These are phyloP conservation scores for Eragrostis nindensis DNA, from an alignment of 176 grass and related monocot genomes.

Conservation along the genomic window DNA sequence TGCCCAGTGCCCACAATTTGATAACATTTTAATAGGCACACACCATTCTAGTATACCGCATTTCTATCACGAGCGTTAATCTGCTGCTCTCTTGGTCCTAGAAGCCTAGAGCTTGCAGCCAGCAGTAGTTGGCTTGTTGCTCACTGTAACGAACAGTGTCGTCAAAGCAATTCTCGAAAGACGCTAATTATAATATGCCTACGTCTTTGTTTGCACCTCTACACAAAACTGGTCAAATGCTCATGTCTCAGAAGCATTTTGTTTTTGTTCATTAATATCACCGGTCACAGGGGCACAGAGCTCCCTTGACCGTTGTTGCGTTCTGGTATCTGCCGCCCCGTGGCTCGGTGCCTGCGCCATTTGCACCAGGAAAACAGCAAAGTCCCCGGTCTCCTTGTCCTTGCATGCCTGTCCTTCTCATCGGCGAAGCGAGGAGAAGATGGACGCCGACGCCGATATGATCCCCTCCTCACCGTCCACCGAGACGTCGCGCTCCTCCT, in stretches of 20 bases:
- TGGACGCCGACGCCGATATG: conserved; percentile 55
- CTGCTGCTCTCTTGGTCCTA: too few relatives aligned
- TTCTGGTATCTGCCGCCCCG: background rate
- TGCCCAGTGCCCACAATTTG: too few relatives aligned
- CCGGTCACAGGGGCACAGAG: background rate
- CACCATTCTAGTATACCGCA: too few relatives aligned
- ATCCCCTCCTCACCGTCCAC: conserved; percentile 72
- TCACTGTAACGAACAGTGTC: too few relatives aligned
- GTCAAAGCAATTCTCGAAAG: too few relatives aligned
- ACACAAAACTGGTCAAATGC: background rate
- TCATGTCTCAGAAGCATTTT: background rate
- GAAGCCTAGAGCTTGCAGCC: too few relatives aligned
- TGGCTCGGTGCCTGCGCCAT: background rate
- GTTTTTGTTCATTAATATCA: background rate
- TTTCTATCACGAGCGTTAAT: too few relatives aligned
- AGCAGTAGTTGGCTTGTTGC: too few relatives aligned
- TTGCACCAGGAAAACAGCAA: background rate
- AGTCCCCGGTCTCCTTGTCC: background rate
- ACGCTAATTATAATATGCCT: too few relatives aligned
- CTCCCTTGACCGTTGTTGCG: background rate
- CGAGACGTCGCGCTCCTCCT: conserved; percentile 77
- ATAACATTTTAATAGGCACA: too few relatives aligned
- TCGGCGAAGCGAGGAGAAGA: conserved; percentile 6
- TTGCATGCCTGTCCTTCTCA: background rate
- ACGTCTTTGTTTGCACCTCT: background rate